Base-by-base conservation (phyloP, 768 basidiomycete species). In the Phlebiopsis gigantea region DNA sequence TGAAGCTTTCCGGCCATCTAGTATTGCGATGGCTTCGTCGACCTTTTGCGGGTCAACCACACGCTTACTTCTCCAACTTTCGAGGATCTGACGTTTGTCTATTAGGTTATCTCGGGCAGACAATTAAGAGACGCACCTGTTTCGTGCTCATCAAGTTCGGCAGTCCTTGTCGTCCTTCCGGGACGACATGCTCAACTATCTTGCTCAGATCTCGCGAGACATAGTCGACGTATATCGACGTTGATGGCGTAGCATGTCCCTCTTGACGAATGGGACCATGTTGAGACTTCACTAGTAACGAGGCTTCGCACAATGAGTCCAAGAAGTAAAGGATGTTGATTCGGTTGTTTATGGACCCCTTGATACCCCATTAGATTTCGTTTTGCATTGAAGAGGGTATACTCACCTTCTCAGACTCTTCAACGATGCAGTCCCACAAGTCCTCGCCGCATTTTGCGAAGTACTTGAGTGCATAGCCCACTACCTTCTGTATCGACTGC, bases 291-390 rank as follows among this genome's bases (percentile, higher is more conserved):
- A 84, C 82, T 30, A 87, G 75, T 2, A 90, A 75, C 29, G 83
- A 90, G 0, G 84, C 79, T 65, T 92, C 90, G 69, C 89, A 93
- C 12, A 97, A 78, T 0, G 88, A 85, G 70, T 96, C 93, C 43
- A 98, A 81, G 66, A 95, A 85, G 69, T 96, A 93, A 0, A 97
- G 75, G 58, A 96, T 87, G 70, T 97, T 97, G 63, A 98, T 95
- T n/a, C 92, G 78, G 28, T 88, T 83, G 69, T 97, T 95, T 19
- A 96, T 83, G 0, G 88, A 85, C 49, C 89, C 92, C 72, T 73
- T 51, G 19, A 46, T 5, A 12, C 46, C 5, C 9, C 14, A 29
- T 48, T 17, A 48, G 26, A 34, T 34, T 14, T 6, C 31, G 31
- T 34, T 19, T 25, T 8, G 7, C 10, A 21, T 29, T 46, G 2